Percentiles rank a stretch among this genome's conserved stretches.
These are phyloP conservation scores for Zygotorulaspora mrakii DNA, from an alignment of 1,139 yeast species.

Conservation along the genomic window DNA sequence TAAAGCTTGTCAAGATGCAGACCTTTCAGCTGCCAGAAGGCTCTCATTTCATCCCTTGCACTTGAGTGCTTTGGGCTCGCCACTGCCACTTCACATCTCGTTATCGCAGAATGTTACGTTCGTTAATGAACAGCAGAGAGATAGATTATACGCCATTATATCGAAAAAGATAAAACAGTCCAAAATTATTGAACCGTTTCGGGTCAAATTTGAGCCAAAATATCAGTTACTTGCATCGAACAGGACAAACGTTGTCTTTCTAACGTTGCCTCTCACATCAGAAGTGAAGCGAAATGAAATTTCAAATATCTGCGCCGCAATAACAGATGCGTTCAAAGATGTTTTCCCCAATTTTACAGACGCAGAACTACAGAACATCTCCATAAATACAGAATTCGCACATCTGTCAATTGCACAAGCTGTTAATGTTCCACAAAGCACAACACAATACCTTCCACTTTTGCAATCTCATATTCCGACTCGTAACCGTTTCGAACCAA, in stretches of 20 bases:
- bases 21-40: constrained; percentile 5
- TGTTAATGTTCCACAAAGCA: constrained; percentile 3
- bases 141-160: constrained; percentile 13
- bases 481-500: neutral
- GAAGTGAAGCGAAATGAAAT: constrained; percentile 10
- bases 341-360: constrained; percentile 6
- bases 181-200: constrained; percentile 13
- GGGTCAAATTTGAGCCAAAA: constrained; percentile 17
- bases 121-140: constrained; percentile 13
- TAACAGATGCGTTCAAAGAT: constrained; percentile 10
- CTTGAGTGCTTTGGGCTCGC: constrained; percentile 25
- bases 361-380: constrained; percentile 7
- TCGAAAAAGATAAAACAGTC: constrained; percentile 9
- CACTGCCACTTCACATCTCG: constrained; percentile 29
- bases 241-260: constrained; percentile 14
- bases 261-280: constrained; percentile 16
- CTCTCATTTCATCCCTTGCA: constrained; percentile 24
- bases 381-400: constrained; percentile 11
- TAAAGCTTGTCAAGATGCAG: constrained; percentile 7
- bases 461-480: constrained; percentile 4
- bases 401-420: constrained; percentile 19
- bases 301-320: constrained; percentile 1
- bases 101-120: constrained; percentile 20
- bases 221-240: constrained; percentile 15
- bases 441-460: constrained; percentile 6